Conservation (phyloP, 768 basidiomycete genomes). For the Podaxis sp. region DNA sequence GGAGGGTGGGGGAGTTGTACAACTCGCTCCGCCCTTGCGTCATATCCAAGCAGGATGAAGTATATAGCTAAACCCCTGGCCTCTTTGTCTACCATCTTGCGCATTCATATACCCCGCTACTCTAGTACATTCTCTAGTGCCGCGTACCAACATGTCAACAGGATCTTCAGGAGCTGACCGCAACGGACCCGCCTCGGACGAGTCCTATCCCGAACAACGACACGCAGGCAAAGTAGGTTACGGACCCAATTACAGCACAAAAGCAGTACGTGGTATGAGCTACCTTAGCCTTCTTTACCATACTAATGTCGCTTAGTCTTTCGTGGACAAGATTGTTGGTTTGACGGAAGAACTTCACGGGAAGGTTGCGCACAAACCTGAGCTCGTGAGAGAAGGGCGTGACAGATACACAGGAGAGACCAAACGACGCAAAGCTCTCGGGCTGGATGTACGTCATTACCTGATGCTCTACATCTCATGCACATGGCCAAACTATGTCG, state of each 20-base stretch:
- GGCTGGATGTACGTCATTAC: slow-evolving; percentile 1
- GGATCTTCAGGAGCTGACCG: neutral
- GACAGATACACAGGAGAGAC: slow-evolving; percentile 11
- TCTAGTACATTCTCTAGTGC: too few relatives aligned
- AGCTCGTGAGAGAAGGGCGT: slow-evolving; percentile 13
- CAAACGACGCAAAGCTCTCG: neutral
- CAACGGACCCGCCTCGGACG: neutral
- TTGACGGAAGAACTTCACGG: slow-evolving; percentile 16
- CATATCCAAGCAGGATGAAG: neutral
- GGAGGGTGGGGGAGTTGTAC: neutral
- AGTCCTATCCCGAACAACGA: slow-evolving; percentile 7
- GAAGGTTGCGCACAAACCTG: slow-evolving; percentile 12
- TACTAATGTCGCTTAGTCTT: neutral
- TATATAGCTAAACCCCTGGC: neutral
- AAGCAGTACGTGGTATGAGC: neutral
- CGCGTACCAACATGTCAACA: neutral
- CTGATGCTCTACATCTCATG: neutral
- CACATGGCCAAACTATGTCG: neutral
- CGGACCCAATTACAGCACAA: slow-evolving; percentile 2
- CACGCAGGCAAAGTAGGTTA: slow-evolving; percentile 15
- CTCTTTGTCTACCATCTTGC: too few relatives aligned
- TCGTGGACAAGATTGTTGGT: slow-evolving; percentile 12
- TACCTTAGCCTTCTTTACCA: neutral
- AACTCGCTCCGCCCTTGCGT: slow-evolving; percentile 5
- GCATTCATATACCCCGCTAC: too few relatives aligned